A percentile compares a stretch with the other conserved stretches of the same genome.
Evolutionary conservation across 805 yeast genomes (phyloP).

Genomic region (Wickerhamiella azyma): DNA sequence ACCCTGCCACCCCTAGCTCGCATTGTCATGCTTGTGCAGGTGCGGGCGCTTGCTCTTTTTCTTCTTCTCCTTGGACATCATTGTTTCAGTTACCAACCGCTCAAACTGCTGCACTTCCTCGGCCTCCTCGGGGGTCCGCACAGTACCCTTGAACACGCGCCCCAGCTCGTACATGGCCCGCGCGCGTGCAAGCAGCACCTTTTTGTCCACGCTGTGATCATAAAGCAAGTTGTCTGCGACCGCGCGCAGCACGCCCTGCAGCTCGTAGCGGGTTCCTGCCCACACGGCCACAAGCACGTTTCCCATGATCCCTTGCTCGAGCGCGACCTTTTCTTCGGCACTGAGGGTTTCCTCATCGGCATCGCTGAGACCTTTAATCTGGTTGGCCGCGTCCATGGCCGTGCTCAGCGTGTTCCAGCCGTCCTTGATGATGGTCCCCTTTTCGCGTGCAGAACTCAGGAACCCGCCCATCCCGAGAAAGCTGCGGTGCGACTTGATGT

Average conservation of each 20-base stretch:
- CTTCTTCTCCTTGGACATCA: slow-evolving; percentile 42
- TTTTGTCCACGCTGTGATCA: slow-evolving; percentile 48
- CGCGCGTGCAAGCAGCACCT: slow-evolving; percentile 61
- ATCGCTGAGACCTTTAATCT: slow-evolving; percentile 60
- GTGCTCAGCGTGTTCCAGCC: slow-evolving; percentile 71
- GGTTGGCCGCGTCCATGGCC: slow-evolving; percentile 75
- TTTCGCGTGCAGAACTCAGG: slow-evolving; percentile 67
- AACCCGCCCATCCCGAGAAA: slow-evolving; percentile 81
- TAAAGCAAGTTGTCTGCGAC: slow-evolving; percentile 66
- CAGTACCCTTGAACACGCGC: slow-evolving; percentile 45
- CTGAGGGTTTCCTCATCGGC: slow-evolving; percentile 51
- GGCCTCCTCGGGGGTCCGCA: slow-evolving; percentile 75
- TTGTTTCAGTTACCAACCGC: slow-evolving; percentile 72
- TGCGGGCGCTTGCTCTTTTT: slow-evolving; percentile 15
- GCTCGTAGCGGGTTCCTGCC: slow-evolving; percentile 85
- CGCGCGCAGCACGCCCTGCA: slow-evolving; percentile 62
- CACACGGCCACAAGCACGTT: slow-evolving; percentile 88
- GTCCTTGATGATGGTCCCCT: slow-evolving; percentile 69
- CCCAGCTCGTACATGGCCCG: slow-evolving; percentile 67
- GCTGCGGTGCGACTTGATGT: slow-evolving; percentile 50
- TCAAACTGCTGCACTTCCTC: slow-evolving; percentile 83
- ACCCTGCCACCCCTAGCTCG: too few species aligned
- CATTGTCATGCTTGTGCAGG: neutral
- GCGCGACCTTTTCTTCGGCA: slow-evolving; percentile 54
- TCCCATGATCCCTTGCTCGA: slow-evolving; percentile 73